Base-by-base conservation (phyloP, 2,329 filamentous ascomycete species). In the Tolypocladium ophioglossoides region DNA sequence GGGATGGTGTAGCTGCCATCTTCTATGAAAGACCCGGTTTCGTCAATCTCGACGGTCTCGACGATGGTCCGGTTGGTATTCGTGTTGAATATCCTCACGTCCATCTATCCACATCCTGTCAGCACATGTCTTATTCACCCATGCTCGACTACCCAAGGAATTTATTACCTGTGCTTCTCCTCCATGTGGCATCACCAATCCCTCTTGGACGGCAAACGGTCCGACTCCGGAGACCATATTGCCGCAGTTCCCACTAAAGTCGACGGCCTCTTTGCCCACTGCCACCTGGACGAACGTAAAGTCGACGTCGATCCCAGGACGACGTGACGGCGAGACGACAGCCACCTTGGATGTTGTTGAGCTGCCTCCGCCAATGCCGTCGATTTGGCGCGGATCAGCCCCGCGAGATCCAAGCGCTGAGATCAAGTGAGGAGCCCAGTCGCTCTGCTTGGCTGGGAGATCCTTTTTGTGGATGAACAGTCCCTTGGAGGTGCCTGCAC, bases 261-360 rank as follows among this genome's bases (percentile, higher is more conserved):
- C 82, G 2, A 85, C 72, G 10, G 73, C 69, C 5, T 73, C 72
- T 51, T 77, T 74, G 24, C 78, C 76, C 50, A 85, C 75, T 0
- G 79, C 80, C 1, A 85, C 71, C 50, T 82, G 80, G 0, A 83
- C 76, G 59, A 86, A 86, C 0, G 82, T 85, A 59, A 80, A 85
- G 51, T 85, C 79, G 10, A 85, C 70, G 56, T 85, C 77, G 1
- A 72, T 72, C 20, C 72, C 76, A 1, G 67, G 74, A 63, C 54
- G 67, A 58, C 22, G 39, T 0, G 67, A 68, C 0, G 61, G 63
- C 2, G 72, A 73, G 1, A 86, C 75, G 0, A 86, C 72, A 58
- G 78, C 83, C 4, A 85, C 77, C 59, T 86, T 86, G 51, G 78
- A 83, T 0, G 84, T 76, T 7, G 77, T 82, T 1, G 78, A 82